Base-by-base conservation (phyloP, 23 red algal genomes). In the Gracilaria vermiculophylla region DNA sequence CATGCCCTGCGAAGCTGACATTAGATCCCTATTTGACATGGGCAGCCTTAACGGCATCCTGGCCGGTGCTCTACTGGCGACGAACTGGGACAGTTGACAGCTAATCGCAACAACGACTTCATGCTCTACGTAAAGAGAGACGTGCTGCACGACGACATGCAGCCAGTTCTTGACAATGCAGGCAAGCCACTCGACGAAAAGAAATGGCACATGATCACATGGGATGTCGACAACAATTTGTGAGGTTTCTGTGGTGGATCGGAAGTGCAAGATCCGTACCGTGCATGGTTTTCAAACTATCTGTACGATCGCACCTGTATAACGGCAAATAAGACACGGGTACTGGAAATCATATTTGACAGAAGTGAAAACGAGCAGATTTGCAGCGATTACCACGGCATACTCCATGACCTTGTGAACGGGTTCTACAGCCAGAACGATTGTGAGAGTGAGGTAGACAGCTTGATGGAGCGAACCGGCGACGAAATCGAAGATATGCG, bases 81-180 rank as follows among this genome's bases (percentile, higher is more conserved):
- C 79, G 6, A 54, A 83, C 35, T 83, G 79, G 79, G 79, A 83
- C 55, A 83, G 79, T 56, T 83, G 16, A 56, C 79, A n/a, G 79
- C 79, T 2, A 83, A 83, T 34, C 79, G 79, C 55, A 83, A 83
- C 79, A 83, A 83, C 60, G 79, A 83, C 47, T 83, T 83, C 20
- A 62, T 83, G 79, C 41, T 83, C 19, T 83, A 83, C 47, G 29
- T 61, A 9, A 62, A 62, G 57, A 54, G 79, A 47, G 54, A 62
- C 35, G 29, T 83, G 15, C 60, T 83, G 32, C 37, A 62, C 57
- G 55, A 41, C 2, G 53, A 66, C 15, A 83, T 83, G 79, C 1
- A 83, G 1, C 79, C 79, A 5, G 55, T 83, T 5, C 28, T 65
- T 4, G 79, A 83, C 60, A 35, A 21, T 19, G 3, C 54, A 11